Conservation (phyloP, 2,329 filamentous ascomycete genomes). For the Diaporthe ampelina region DNA sequence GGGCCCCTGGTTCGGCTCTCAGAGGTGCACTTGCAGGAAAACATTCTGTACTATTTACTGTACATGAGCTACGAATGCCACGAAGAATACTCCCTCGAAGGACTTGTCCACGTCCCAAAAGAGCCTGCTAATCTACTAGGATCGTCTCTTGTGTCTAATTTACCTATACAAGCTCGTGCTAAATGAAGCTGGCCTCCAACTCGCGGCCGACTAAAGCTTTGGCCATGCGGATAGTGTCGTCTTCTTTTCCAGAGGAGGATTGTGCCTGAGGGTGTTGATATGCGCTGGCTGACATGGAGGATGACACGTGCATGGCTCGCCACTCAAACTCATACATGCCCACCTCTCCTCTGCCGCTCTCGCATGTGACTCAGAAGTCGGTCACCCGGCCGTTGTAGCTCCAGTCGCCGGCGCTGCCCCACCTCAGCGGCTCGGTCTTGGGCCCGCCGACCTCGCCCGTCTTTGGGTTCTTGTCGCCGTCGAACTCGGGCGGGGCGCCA, state of each 20-base stretch:
- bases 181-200: not conserved
- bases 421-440: conserved; percentile 95
- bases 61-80: conserved; percentile 33
- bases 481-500: conserved; percentile 90
- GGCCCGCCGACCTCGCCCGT: conserved; percentile 97
- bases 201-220: not conserved
- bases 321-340: not conserved
- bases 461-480: conserved; percentile 90
- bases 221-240: not conserved
- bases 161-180: not conserved
- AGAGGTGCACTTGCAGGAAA: not conserved
- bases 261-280: not conserved
- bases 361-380: conserved; percentile 72
- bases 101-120: not conserved
- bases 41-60: not conserved
- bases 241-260: not conserved
- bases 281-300: not conserved
- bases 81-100: not conserved
- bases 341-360: not conserved
- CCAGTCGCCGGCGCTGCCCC: conserved; percentile 84
- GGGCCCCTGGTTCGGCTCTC: not conserved
- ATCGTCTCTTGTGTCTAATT: not conserved
- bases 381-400: conserved; percentile 96
- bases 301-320: not conserved
- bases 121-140: not conserved